A percentile compares a stretch with the other conserved stretches of the same genome.
Conservation (phyloP, 352 stramenopile species). For the Phytopythium boreale region DNA sequence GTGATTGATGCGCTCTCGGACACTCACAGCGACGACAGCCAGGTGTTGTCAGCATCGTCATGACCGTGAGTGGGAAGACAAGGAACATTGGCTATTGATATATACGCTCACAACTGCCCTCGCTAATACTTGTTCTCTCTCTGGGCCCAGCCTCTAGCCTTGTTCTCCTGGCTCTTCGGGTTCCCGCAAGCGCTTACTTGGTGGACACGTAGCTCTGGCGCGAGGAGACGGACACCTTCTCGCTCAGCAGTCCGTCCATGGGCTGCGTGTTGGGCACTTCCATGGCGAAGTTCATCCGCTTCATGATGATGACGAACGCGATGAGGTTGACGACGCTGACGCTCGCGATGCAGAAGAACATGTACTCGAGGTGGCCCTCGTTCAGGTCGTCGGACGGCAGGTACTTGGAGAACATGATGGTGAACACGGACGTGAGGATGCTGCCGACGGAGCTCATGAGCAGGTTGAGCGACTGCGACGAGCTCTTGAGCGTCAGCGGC, state of each 20-base stretch:
- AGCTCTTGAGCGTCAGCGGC: slow-evolving; percentile 53
- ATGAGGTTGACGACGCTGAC: slow-evolving; percentile 55
- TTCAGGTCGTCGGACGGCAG: slow-evolving; percentile 52
- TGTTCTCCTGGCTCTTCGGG: too few species aligned
- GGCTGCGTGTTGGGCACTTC: background rate
- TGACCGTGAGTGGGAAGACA: background rate
- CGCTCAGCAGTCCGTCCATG: slow-evolving; percentile 10
- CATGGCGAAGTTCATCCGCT: slow-evolving; percentile 64
- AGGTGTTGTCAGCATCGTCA: slow-evolving; percentile 1
- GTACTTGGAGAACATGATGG: slow-evolving; percentile 61
- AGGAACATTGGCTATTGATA: slow-evolving; percentile 1
- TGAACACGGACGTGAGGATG: slow-evolving; percentile 58
- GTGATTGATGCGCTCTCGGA: slow-evolving; percentile 1
- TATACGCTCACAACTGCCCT: background rate
- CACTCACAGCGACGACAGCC: slow-evolving; percentile 3
- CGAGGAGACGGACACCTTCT: slow-evolving; percentile 19
- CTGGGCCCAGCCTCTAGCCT: background rate
- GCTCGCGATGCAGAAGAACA: slow-evolving; percentile 55
- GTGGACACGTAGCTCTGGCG: slow-evolving; percentile 19
- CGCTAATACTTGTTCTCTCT: background rate
- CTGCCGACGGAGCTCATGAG: slow-evolving; percentile 57
- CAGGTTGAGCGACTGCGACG: slow-evolving; percentile 52
- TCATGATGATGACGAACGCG: slow-evolving; percentile 45
- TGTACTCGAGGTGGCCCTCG: slow-evolving; percentile 63
- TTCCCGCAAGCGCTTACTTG: slow-evolving; percentile 10